Base-by-base conservation (phyloP, 1,139 yeast species). In the Zhuliangozyma parablackwelliae region DNA sequence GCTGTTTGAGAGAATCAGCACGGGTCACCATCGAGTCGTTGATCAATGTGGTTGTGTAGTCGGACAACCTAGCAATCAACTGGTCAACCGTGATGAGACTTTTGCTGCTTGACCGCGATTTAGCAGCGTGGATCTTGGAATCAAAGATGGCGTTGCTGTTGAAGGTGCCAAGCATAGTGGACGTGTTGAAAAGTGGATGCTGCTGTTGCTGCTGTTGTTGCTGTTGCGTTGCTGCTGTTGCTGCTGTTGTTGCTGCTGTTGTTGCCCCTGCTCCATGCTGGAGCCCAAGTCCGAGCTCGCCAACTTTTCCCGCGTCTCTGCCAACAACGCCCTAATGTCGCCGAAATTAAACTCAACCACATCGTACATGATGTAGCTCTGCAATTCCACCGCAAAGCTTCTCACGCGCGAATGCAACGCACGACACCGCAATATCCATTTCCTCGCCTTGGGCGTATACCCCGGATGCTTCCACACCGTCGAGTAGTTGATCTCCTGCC, bases 401-500 rank as follows among this genome's bases (percentile, higher is more conserved):
- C 72, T 69, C 82, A 86, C 82, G 35, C 82, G 69, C 33, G 72
- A 69, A 45, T 86, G 81, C 16, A 85, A 57, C 9, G 74, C 61
- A 37, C 83, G 64, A 29, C 82, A 75, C 37, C 79, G 61, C 21
- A 69, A 56, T 21, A 84, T 75, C 83, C 88, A 81, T 40, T 67
- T 71, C 31, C 63, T 65, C 3, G 81, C 54, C 8, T 64, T 63
- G 3, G 57, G 57, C 34, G 69, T 64, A 36, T 58, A 69, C 11
- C 69, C 63, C 6, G 57, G 55, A 48, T 71, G 72, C 29, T 67
- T 71, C 97, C 97, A 89, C 10, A 80, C 78, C 11, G 66, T 60
- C 11, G 87, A 78, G 48, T 76, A 77, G 46, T 75, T 76, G 31
- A 84, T 77, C 46, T 84, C 94, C 30, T 72, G 64, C 96, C 96